Evolutionary conservation across 345 rosid genomes (phyloP).

Genomic region (Aquilaria yunnanensis): DNA sequence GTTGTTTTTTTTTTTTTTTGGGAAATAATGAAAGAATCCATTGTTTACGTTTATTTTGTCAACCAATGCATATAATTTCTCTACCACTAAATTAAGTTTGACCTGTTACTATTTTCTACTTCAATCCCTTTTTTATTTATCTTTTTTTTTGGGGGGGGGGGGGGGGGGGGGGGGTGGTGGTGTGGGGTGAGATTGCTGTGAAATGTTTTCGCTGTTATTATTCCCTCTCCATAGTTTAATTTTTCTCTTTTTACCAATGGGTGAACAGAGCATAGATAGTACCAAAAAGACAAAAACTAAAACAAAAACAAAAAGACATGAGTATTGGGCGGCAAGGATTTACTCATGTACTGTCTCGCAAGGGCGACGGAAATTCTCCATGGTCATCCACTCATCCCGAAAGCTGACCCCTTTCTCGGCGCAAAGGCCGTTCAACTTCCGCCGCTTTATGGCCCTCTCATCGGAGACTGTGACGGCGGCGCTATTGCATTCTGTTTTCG

Average conservation of each 20-base stretch:
- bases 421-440: conserved; percentile 15
- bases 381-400: conserved; percentile 25
- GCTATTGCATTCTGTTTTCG: conserved; percentile 29
- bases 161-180: too few relatives aligned
- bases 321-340: background rate
- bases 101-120: too few relatives aligned
- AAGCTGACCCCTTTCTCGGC: conserved; percentile 20
- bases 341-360: conserved; percentile 9
- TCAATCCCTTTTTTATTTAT: too few relatives aligned
- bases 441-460: conserved; percentile 25
- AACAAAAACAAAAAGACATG: conserved; percentile 2
- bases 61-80: too few relatives aligned
- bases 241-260: background rate
- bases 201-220: too few relatives aligned
- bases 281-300: background rate
- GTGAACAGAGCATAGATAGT: too few relatives aligned
- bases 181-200: too few relatives aligned
- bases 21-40: too few relatives aligned
- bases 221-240: background rate
- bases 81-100: too few relatives aligned
- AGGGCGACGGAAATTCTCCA: conserved; percentile 9
- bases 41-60: too few relatives aligned
- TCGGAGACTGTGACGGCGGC: conserved; percentile 11
- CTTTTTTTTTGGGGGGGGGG: too few relatives aligned
- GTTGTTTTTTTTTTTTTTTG: too few relatives aligned